phyloP scores from a whole-genome alignment of 108 stramenopile genomes.

The Parietichytrium sp. region DNA sequence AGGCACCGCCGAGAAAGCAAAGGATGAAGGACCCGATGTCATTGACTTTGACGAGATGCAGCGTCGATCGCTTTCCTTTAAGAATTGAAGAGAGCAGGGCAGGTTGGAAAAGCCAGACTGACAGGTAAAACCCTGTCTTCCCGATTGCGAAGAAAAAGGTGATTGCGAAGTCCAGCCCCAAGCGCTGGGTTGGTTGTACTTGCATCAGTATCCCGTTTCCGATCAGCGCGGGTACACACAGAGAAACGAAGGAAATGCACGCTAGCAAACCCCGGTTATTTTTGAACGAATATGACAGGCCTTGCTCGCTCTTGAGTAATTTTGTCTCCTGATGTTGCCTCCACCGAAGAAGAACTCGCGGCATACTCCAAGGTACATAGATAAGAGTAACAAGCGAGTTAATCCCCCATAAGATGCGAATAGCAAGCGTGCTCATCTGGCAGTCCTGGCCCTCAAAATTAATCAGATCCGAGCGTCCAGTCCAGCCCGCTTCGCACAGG shows the following conservation, averaged over 20 bases:
- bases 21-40: background rate
- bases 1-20: background rate
- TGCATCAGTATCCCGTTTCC: slow-evolving; percentile 23
- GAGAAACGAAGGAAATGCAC: background rate
- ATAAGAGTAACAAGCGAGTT: background rate
- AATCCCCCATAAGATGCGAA: background rate
- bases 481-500: slow-evolving; percentile 13
- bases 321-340: background rate
- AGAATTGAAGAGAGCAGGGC: background rate
- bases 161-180: background rate
- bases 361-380: background rate
- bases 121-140: background rate
- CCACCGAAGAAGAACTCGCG: background rate
- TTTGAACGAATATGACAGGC: background rate
- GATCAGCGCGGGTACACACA: background rate
- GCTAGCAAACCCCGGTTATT: background rate
- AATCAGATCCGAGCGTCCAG: slow-evolving; percentile 13
- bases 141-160: background rate
- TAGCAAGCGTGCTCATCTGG: background rate
- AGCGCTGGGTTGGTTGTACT: background rate
- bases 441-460: slow-evolving; percentile 20
- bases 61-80: background rate
- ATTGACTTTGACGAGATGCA: background rate
- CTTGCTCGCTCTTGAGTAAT: background rate
- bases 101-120: slow-evolving; percentile 18